These are phyloP conservation scores for Sporisorium graminicola DNA, from an alignment of 1,284 basidiomycete species.

Conservation along the genomic window DNA sequence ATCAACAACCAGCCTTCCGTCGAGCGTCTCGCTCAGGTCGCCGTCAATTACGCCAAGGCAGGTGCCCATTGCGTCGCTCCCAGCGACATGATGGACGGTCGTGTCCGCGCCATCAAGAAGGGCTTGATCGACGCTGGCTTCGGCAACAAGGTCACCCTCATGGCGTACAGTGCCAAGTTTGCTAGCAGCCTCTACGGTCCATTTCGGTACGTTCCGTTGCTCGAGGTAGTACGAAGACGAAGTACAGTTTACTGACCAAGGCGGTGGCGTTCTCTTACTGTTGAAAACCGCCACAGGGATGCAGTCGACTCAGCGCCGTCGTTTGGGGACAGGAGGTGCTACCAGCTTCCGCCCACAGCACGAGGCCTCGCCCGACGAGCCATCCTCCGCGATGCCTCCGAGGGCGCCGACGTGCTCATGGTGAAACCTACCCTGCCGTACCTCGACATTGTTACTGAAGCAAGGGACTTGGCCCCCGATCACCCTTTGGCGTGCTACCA, in stretches of 20 bases:
- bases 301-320: constrained; percentile 94
- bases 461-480: constrained; percentile 82
- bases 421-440: constrained; percentile 97
- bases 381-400: constrained; percentile 86
- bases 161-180: constrained; percentile 99
- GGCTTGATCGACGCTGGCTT: constrained; percentile 84
- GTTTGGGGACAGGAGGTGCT: constrained; percentile 96
- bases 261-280: no score
- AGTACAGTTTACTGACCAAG: background rate
- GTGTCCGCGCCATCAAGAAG: constrained; percentile 89
- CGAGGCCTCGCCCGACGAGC: constrained; percentile 92
- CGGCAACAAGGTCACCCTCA: constrained; percentile 80
- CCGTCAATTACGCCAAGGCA: constrained; percentile 89
- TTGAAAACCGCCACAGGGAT: constrained; percentile 75
- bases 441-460: constrained; percentile 94
- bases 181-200: constrained; percentile 96
- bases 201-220: constrained; percentile 75
- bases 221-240: no score
- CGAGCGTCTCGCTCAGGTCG: constrained; percentile 88
- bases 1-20: constrained; percentile 75
- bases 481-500: constrained; percentile 91
- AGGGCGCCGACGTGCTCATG: constrained; percentile 99
- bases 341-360: constrained; percentile 90
- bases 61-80: constrained; percentile 98
- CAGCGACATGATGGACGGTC: constrained; percentile 99